Conservation (phyloP, 129 eudicot genomes). For the Flaveria sonorensis region DNA sequence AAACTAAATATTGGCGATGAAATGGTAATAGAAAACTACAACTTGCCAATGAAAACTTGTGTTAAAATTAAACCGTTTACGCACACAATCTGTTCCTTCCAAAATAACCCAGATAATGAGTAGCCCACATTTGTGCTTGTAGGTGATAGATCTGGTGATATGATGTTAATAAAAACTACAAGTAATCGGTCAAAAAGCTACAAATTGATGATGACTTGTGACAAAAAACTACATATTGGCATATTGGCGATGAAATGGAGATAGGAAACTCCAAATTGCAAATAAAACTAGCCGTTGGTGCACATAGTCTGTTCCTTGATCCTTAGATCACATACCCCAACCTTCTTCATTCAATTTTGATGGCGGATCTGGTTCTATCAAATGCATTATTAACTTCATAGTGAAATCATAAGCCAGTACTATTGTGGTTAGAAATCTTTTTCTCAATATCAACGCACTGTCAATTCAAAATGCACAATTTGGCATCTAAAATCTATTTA, state of each 20-base stretch:
- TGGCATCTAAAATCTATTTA: neutral
- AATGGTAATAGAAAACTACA: neutral
- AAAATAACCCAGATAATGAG: neutral
- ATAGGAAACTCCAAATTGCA: too few relatives aligned
- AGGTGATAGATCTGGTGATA: neutral
- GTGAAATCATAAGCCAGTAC: neutral
- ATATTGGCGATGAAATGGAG: too few relatives aligned
- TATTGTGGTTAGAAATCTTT: neutral
- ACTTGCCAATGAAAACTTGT: neutral
- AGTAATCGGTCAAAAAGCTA: neutral
- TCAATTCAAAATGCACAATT: neutral
- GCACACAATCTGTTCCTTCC: neutral
- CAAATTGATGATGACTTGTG: too few relatives aligned
- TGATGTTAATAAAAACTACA: too few relatives aligned
- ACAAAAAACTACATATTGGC: too few relatives aligned
- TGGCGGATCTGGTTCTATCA: neutral
- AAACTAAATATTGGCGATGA: slow-evolving; percentile 3
- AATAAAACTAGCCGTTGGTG: too few relatives aligned
- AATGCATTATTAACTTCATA: neutral
- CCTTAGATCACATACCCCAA: neutral
- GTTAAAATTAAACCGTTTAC: neutral
- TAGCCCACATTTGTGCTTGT: neutral
- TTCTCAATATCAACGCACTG: neutral
- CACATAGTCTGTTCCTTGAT: neutral
- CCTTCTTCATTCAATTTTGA: neutral